A percentile compares a stretch with the other conserved stretches of the same genome.
phyloP scores from a whole-genome alignment of 441 rosid species.

The Bocquillonia castaneifolia region DNA sequence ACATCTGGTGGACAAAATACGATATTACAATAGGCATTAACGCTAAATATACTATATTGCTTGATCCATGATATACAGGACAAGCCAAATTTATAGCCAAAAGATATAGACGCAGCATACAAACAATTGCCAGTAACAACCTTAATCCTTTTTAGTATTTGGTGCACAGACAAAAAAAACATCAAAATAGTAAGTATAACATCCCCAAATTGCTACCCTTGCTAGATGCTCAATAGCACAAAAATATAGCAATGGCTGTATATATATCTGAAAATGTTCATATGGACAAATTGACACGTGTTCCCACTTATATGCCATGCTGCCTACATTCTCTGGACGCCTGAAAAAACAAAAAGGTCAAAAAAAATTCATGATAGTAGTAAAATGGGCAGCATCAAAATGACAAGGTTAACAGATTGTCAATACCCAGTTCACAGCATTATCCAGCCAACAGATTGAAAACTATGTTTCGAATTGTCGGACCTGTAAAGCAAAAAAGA shows the following conservation, averaged over 20 bases:
- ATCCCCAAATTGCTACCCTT: constrained; percentile 25
- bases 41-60: background rate
- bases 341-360: constrained; percentile 10
- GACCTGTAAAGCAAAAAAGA: constrained; percentile 23
- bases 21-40: background rate
- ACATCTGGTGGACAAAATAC: background rate
- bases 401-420: background rate
- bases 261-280: constrained; percentile 8
- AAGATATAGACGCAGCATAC: constrained; percentile 9
- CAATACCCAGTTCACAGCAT: constrained; percentile 24
- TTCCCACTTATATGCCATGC: constrained; percentile 17
- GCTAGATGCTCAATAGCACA: constrained; percentile 21
- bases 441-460: constrained; percentile 22
- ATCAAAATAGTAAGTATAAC: constrained; percentile 1
- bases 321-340: constrained; percentile 19
- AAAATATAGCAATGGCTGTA: constrained; percentile 14
- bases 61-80: background rate
- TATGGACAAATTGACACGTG: constrained; percentile 15
- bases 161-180: constrained; percentile 2
- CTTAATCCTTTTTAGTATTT: background rate
- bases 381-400: background rate
- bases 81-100: constrained; percentile 5
- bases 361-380: background rate
- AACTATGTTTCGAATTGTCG: constrained; percentile 17
- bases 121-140: constrained; percentile 19